phyloP scores from a whole-genome alignment of 345 rosid genomes.

The Raphanus sativus region DNA sequence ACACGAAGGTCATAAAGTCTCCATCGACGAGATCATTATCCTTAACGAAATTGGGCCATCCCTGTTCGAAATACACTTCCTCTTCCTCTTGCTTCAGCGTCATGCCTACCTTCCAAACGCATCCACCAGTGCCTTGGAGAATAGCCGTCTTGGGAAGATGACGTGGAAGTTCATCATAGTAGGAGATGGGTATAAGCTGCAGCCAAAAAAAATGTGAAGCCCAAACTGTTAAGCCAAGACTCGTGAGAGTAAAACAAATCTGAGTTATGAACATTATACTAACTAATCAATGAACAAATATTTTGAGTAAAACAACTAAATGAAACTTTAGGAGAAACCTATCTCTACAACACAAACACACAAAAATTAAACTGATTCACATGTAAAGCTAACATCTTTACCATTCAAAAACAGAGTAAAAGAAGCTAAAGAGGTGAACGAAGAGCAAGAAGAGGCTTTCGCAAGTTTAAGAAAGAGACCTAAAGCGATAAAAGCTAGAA shows the following conservation, averaged over 20 bases:
- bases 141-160: slow-evolving; percentile 12
- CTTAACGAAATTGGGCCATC: slow-evolving; percentile 20
- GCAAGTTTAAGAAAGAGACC: background rate
- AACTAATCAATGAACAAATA: background rate
- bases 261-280: background rate
- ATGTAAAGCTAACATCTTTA: background rate
- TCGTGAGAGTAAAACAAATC: background rate
- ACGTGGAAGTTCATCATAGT: slow-evolving; percentile 22
- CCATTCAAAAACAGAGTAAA: slow-evolving; percentile 13
- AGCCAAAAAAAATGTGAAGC: background rate
- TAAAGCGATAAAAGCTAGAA: background rate
- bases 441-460: background rate
- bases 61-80: slow-evolving; percentile 11
- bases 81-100: background rate
- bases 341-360: background rate
- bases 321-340: background rate
- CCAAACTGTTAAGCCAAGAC: background rate
- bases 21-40: slow-evolving; percentile 23
- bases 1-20: slow-evolving; percentile 28
- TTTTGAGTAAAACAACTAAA: background rate
- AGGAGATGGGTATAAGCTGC: slow-evolving; percentile 21
- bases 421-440: background rate
- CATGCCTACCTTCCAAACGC: slow-evolving; percentile 18
- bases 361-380: background rate
- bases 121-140: slow-evolving; percentile 28